Conservation (phyloP, 345 rosid species). For the Eucalyptus erythrocorys region DNA sequence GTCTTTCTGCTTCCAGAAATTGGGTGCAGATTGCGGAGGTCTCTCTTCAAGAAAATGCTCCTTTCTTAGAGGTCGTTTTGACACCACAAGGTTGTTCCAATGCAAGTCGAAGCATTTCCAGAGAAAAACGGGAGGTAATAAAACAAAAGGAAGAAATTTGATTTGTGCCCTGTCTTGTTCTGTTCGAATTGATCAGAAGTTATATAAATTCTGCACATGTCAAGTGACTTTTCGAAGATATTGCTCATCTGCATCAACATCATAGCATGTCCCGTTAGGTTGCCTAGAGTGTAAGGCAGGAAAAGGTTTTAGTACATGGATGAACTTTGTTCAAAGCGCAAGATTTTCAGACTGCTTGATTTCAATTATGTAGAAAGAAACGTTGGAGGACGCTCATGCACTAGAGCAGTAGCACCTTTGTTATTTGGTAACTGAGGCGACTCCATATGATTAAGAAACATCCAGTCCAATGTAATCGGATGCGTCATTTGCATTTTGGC, state of each 20-base stretch:
- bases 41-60: conserved; percentile 30
- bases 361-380: background rate
- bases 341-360: background rate
- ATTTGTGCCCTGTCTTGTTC: background rate
- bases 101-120: conserved; percentile 4
- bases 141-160: background rate
- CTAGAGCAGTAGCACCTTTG: background rate
- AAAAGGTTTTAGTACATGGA: background rate
- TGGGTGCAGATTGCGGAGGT: conserved; percentile 21
- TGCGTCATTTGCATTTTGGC: background rate
- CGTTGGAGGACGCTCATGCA: background rate
- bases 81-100: conserved; percentile 2
- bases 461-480: background rate
- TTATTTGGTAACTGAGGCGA: background rate
- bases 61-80: conserved; percentile 35
- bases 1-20: conserved; percentile 14
- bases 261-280: background rate
- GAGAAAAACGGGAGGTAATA: conserved; percentile 13
- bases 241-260: background rate
- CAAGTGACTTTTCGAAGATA: background rate
- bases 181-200: background rate
- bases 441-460: background rate
- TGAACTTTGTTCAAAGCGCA: background rate
- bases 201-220: background rate
- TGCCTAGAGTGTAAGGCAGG: background rate